phyloP scores from a whole-genome alignment of 2,329 filamentous ascomycete species.

The Claviceps maximensis region DNA sequence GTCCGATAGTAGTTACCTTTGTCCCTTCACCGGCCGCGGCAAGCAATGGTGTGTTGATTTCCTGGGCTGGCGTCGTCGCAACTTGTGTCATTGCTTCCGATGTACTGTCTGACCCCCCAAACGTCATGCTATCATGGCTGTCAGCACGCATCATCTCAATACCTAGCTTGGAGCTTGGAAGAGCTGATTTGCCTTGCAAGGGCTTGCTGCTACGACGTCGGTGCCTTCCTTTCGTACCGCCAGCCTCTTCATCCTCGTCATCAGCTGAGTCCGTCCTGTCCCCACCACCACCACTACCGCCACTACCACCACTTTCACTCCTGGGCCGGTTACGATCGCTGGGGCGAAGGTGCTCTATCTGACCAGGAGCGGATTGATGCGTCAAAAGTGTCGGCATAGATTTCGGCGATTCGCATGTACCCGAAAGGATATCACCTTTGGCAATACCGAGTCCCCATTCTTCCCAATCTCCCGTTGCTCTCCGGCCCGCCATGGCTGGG shows the following conservation, averaged over 20 bases:
- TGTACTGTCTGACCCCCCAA: slow-evolving; percentile 35
- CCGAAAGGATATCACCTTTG: slow-evolving; percentile 37
- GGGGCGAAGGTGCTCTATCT: slow-evolving; percentile 48
- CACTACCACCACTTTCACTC: slow-evolving; percentile 49
- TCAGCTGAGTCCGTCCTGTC: slow-evolving; percentile 80
- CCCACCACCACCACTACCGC: slow-evolving; percentile 32
- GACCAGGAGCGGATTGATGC: slow-evolving; percentile 51
- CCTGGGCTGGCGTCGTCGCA: slow-evolving; percentile 33
- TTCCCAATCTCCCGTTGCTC: slow-evolving; percentile 65
- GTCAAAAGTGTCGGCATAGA: slow-evolving; percentile 41
- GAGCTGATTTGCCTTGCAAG: slow-evolving; percentile 33
- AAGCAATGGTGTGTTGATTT: slow-evolving; percentile 21
- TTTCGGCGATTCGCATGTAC: slow-evolving; percentile 22
- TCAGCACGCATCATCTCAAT: slow-evolving; percentile 98
- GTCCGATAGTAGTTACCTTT: slow-evolving; percentile 7
- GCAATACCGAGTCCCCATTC: slow-evolving; percentile 69
- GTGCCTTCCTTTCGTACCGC: slow-evolving; percentile 29
- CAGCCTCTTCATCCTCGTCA: slow-evolving; percentile 87
- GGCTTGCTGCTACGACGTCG: slow-evolving; percentile 29
- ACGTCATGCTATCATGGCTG: slow-evolving; percentile 67
- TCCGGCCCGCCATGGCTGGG: slow-evolving; percentile 61
- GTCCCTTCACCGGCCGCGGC: slow-evolving; percentile 5
- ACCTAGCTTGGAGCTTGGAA: slow-evolving; percentile 76
- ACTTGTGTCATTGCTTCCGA: slow-evolving; percentile 40
- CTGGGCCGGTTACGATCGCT: slow-evolving; percentile 63